Base-by-base conservation (phyloP, 2,329 filamentous ascomycete genomes). In the Aspergillaceae sp. region DNA sequence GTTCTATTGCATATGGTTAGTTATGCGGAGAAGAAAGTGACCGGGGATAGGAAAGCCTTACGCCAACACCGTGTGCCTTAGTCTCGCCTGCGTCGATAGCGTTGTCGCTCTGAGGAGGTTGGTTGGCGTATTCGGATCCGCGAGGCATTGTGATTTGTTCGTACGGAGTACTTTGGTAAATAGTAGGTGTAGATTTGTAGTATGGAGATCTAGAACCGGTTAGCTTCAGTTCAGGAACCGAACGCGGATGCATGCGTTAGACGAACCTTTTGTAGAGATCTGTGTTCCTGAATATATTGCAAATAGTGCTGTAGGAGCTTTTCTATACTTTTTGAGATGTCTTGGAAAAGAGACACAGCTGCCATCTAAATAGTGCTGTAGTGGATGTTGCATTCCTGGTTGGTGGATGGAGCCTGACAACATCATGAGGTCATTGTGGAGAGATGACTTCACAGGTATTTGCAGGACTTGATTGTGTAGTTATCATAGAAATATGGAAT, bases 81-180 rank as follows among this genome's bases (percentile, higher is more conserved):
- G 51, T 63, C 30, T 56, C 30, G 19, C 60, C 64, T 42, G 53
- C 51, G 27, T 65, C 62, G 34, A 70, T 61, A 40, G 67, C 48
- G 57, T 69, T 70, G 55, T 70, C 64, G 53, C 59, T 61, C 45
- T 66, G 66, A 43, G 58, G 58, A 43, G 63, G n/a, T 43, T 57
- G 59, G 53, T 68, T 57, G 52, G 66, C 65, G 57, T 57, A 69
- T 27, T 68, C 61, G 41, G 64, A 64, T 54, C 67, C 65, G 56
- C 67, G 67, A 56, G 63, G 60, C 67, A 70, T 48, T 46, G 29
- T 26, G 7, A 8, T 38, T 7, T 37, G 35, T 19, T 35, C 41
- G 44, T 43, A 7, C 5, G 27, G 11, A 5, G 19, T 26, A 47
- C 8, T 36, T 10, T 29, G 3, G 30, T 34, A 33, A 19, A n/a